Percentiles rank a stretch among this genome's conserved stretches.
These are phyloP conservation scores for Trametes villosa DNA, from an alignment of 768 basidiomycete species.

Conservation along the genomic window DNA sequence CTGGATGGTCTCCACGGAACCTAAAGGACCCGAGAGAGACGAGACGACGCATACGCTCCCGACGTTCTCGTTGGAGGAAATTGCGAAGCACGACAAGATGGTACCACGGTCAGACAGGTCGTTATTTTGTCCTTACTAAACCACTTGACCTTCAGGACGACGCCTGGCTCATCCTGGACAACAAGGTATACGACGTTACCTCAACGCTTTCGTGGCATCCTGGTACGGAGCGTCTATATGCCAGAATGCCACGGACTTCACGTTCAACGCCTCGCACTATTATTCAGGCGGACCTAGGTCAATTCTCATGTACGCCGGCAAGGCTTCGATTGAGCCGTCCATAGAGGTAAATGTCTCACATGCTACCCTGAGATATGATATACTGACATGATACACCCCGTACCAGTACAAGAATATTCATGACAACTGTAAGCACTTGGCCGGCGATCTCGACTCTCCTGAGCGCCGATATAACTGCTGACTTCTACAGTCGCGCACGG, in stretches of 20 bases:
- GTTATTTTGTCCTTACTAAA: background rate
- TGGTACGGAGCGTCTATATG: background rate
- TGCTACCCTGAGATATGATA: too few species aligned
- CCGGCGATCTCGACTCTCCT: background rate
- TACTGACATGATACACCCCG: background rate
- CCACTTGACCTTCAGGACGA: slow-evolving; percentile 37
- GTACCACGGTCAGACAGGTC: background rate
- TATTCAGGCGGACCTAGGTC: slow-evolving; percentile 19
- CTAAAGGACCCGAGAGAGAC: background rate
- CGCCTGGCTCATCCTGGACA: slow-evolving; percentile 31
- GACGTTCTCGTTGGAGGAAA: slow-evolving; percentile 41
- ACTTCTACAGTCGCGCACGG: slow-evolving; percentile 22
- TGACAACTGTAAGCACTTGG: slow-evolving; percentile 22
- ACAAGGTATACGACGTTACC: slow-evolving; percentile 25
- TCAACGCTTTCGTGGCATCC: slow-evolving; percentile 22
- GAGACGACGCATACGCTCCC: background rate
- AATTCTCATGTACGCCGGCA: slow-evolving; percentile 26
- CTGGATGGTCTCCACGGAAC: slow-evolving; percentile 25
- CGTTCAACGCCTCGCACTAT: background rate
- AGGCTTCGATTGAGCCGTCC: slow-evolving; percentile 26
- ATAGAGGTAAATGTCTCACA: slow-evolving; percentile 14
- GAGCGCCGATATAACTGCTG: background rate
- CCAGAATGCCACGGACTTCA: background rate
- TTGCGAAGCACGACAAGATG: slow-evolving; percentile 47
- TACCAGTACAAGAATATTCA: slow-evolving; percentile 32